Conservation (phyloP, 2,329 filamentous ascomycete species). For the Aquanectria penicillioides region DNA sequence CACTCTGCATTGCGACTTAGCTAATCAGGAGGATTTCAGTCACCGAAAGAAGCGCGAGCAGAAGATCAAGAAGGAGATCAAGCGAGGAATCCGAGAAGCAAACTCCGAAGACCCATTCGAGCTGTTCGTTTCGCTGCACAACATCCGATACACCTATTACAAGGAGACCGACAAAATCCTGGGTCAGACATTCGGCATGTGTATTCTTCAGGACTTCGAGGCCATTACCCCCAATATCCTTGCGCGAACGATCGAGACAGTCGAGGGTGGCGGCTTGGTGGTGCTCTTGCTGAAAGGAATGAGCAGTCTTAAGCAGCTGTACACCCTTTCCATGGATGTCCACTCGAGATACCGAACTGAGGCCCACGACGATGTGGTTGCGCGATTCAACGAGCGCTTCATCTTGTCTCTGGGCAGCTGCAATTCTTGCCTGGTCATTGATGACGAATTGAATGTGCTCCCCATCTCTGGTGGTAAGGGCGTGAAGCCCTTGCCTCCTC, state of each 20-base stretch:
- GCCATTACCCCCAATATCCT: slow-evolving; percentile 97
- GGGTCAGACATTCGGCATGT: slow-evolving; percentile 98
- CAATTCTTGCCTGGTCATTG: slow-evolving; percentile 92
- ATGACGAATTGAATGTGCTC: slow-evolving; percentile 96
- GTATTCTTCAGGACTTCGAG: slow-evolving; percentile 97
- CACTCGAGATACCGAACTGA: slow-evolving; percentile 97
- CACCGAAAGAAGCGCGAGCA: slow-evolving; percentile 98
- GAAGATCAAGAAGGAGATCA: slow-evolving; percentile 99
- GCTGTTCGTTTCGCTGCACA: slow-evolving; percentile 93
- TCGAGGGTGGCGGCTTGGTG: slow-evolving; percentile 94
- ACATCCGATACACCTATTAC: slow-evolving; percentile 99
- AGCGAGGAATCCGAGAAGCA: slow-evolving; percentile 89
- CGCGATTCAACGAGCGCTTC: slow-evolving; percentile 97
- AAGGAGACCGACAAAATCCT: slow-evolving; percentile 99
- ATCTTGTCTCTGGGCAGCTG: slow-evolving; percentile 95
- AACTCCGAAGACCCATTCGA: slow-evolving; percentile 97
- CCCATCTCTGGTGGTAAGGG: slow-evolving; percentile 96
- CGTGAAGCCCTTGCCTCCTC: slow-evolving; percentile 83
- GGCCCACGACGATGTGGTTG: slow-evolving; percentile 92
- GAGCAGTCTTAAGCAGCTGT: slow-evolving; percentile 96
- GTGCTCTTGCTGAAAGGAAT: slow-evolving; percentile 93
- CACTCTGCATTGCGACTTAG: slow-evolving; percentile 18
- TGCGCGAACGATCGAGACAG: slow-evolving; percentile 94
- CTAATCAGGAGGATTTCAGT: slow-evolving; percentile 53
- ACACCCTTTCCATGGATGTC: slow-evolving; percentile 97